These are phyloP conservation scores for Periconia sp. DNA, from an alignment of 2,329 filamentous ascomycete species.

Conservation along the genomic window DNA sequence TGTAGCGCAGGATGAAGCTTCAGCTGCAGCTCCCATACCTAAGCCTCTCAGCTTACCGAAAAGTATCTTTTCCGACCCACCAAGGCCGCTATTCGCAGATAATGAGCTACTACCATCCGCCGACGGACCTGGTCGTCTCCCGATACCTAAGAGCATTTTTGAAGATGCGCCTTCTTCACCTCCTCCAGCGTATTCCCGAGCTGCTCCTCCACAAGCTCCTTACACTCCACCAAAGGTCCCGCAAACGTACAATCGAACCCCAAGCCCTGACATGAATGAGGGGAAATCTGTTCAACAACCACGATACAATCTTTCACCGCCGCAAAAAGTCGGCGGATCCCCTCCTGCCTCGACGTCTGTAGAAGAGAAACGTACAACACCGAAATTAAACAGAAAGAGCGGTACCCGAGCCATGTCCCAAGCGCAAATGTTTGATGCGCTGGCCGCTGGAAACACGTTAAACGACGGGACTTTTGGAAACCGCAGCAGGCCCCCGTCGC, in stretches of 20 bases:
- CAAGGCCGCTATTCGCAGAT: slow-evolving; percentile 6
- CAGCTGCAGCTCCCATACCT: background rate
- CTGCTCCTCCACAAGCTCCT: background rate
- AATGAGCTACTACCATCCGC: background rate
- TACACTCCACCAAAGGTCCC: background rate
- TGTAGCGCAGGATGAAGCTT: background rate
- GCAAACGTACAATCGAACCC: background rate
- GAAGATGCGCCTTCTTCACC: slow-evolving; percentile 22
- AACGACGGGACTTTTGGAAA: slow-evolving; percentile 2
- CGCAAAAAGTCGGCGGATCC: background rate
- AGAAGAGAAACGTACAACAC: slow-evolving; percentile 20
- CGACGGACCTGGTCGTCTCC: slow-evolving; percentile 1
- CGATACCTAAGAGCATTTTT: slow-evolving; percentile 18
- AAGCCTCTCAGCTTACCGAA: slow-evolving; percentile 22
- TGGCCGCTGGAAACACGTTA: slow-evolving; percentile 20
- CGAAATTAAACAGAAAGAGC: slow-evolving; percentile 27
- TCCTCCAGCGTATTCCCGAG: slow-evolving; percentile 25
- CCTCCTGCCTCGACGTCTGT: background rate
- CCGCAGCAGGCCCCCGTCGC: slow-evolving; percentile 7
- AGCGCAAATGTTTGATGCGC: slow-evolving; percentile 33
- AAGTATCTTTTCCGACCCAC: slow-evolving; percentile 7
- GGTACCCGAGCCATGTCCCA: slow-evolving; percentile 28
- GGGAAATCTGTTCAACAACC: background rate
- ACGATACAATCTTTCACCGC: background rate
- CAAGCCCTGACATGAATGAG: background rate